phyloP scores from a whole-genome alignment of 352 stramenopile species.

The Pythium aristosporum region DNA sequence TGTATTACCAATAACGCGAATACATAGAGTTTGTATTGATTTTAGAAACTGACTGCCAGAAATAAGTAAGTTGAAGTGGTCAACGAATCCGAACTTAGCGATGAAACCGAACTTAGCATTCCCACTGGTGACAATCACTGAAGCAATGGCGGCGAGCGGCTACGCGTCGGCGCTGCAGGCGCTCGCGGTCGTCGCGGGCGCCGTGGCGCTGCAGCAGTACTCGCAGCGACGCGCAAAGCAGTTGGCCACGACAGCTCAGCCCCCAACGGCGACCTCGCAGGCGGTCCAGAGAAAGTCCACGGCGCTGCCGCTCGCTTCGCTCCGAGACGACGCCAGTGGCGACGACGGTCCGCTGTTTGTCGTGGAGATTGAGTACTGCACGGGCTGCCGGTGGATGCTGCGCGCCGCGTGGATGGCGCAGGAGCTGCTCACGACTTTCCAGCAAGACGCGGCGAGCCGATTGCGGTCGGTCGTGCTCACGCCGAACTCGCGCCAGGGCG shows the following conservation, averaged over 20 bases:
- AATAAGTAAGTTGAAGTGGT: slow-evolving; percentile 12
- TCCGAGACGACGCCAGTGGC: not conserved
- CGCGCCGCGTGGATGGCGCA: slow-evolving; percentile 88
- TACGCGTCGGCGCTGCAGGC: slow-evolving; percentile 23
- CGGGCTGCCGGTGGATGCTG: slow-evolving; percentile 89
- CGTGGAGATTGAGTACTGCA: slow-evolving; percentile 93
- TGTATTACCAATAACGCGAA: slow-evolving; percentile 25
- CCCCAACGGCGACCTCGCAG: not conserved
- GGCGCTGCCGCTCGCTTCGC: slow-evolving; percentile 13
- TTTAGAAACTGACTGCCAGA: not conserved
- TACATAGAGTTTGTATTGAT: slow-evolving; percentile 30
- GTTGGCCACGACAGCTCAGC: slow-evolving; percentile 5
- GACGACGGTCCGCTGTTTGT: slow-evolving; percentile 37
- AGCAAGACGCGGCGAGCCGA: slow-evolving; percentile 52
- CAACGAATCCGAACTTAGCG: slow-evolving; percentile 12
- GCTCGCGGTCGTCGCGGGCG: slow-evolving; percentile 30
- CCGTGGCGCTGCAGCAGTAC: slow-evolving; percentile 49
- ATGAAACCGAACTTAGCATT: slow-evolving; percentile 19
- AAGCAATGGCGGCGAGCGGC: slow-evolving; percentile 12
- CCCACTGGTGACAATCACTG: not conserved
- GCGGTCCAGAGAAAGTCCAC: not conserved
- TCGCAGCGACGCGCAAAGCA: slow-evolving; percentile 19
- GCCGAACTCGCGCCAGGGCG: slow-evolving; percentile 54
- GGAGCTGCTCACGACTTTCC: slow-evolving; percentile 92
- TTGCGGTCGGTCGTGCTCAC: slow-evolving; percentile 65